Evolutionary conservation across 2,329 filamentous ascomycete species (phyloP), one percentile per base, ranked within the genome.

Genomic region (Teratosphaeria epicoccoides): DNA sequence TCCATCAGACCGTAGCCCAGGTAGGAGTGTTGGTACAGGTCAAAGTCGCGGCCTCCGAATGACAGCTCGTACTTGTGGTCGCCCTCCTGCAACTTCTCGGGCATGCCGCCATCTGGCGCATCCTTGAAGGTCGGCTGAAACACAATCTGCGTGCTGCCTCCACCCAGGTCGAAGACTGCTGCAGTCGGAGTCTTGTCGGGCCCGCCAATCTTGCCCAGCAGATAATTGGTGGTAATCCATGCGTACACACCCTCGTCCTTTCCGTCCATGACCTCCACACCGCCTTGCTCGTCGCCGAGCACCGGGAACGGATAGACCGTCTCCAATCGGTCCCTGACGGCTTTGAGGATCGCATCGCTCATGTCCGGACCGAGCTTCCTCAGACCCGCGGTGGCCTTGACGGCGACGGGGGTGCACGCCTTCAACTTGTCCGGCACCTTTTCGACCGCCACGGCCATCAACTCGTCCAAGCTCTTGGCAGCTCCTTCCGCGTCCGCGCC

Each of bases 141-240:
- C 60, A 98, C 94, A 66, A 98, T 96, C 74, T 98, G 93, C 12
- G 94, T 98, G 22, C 90, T 96, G 50, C 93, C 93, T 63, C 93
- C 93, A 57, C 93, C 93, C 47, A 98, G 84, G 67, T 98, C 93
- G 65, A 98, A 95, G 53, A 96, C 83, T 48, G 93, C 93, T 40
- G 93, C 94, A 1, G 93, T 97, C 48, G 88, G 86, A 57, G 81
- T 88, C 68, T 90, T 82, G 67, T 96, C 91, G 1, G 89, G 87
- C 10, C 87, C 87, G 54, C 93, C 93, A 70, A 98, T 97, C 75
- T 97, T 97, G 64, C 91, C 91, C 23, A 98, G 82, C 40, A 98
- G 84, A 71, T 98, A 98, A 77, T 98, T 98, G 59, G 89, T 93
- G 6, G 93, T 98, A 69, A 98, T 95, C 93, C 93, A 98, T 49